A percentile compares a stretch with the other conserved stretches of the same genome.
Conservation (phyloP, 2,329 filamentous ascomycete genomes). For the Aspergillus novofumigatus region DNA sequence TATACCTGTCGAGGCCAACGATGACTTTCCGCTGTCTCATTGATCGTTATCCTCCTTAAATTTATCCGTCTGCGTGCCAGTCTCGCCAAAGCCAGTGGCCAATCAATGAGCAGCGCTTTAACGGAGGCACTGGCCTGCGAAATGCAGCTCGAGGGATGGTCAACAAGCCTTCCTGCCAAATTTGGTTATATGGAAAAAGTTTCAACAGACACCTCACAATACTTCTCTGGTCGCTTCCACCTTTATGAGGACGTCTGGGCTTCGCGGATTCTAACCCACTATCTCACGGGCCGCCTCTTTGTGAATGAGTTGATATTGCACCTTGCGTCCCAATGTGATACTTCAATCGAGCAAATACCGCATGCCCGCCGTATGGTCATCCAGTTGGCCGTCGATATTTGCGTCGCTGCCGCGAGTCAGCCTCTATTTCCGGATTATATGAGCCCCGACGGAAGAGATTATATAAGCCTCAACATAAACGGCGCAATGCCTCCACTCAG, state of each 20-base stretch:
- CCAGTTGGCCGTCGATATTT: constrained; percentile 18
- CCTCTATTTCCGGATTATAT: constrained; percentile 6
- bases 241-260: constrained; percentile 21
- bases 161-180: constrained; percentile 10
- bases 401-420: constrained; percentile 18
- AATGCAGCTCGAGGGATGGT: constrained; percentile 17
- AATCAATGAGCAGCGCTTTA: constrained; percentile 1
- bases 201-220: constrained; percentile 7
- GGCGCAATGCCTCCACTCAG: constrained; percentile 14
- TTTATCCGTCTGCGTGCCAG: constrained; percentile 10
- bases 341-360: constrained; percentile 4
- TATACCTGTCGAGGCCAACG: not conserved
- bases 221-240: constrained; percentile 19
- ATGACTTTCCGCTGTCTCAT: constrained; percentile 9
- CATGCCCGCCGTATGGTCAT: constrained; percentile 12
- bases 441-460: not conserved
- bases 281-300: constrained; percentile 18
- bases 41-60: constrained; percentile 20
- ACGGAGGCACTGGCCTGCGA: constrained; percentile 11
- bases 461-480: not conserved
- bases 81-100: not conserved
- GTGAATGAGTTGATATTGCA: constrained; percentile 21
- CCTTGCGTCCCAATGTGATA: not conserved
- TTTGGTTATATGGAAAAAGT: constrained; percentile 13
- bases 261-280: constrained; percentile 18